phyloP scores from a whole-genome alignment of 768 basidiomycete genomes.

The Boletellus ananas region DNA sequence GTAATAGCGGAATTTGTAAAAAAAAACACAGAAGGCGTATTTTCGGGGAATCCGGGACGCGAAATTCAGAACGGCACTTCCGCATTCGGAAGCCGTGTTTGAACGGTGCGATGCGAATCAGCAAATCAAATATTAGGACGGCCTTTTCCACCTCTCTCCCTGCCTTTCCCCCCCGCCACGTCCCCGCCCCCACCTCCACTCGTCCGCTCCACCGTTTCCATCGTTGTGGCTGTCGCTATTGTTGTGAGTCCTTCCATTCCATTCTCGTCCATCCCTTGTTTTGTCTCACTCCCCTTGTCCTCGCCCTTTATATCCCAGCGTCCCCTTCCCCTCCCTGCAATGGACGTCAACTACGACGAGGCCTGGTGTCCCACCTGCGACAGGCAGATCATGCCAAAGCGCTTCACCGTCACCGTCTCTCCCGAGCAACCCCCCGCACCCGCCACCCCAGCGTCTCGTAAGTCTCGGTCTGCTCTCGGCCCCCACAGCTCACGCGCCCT shows the following conservation, averaged over 20 bases:
- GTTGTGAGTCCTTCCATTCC: constrained; percentile 21
- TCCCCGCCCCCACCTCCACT: background rate
- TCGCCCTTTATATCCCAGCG: constrained; percentile 9
- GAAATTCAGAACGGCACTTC: constrained; percentile 13
- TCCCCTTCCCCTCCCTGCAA: constrained; percentile 16
- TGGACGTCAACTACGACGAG: constrained; percentile 52
- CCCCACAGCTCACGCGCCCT: constrained; percentile 3
- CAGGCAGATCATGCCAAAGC: constrained; percentile 77
- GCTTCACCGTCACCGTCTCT: constrained; percentile 47
- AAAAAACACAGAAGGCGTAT: constrained; percentile 17
- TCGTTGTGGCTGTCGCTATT: background rate
- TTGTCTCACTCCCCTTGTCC: constrained; percentile 19
- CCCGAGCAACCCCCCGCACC: constrained; percentile 20
- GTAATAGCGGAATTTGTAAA: constrained; percentile 33
- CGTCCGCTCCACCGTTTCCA: background rate
- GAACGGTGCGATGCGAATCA: constrained; percentile 33
- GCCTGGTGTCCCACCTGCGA: constrained; percentile 82
- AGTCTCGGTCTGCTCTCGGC: constrained; percentile 11
- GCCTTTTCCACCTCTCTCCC: constrained; percentile 26
- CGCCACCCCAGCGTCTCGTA: constrained; percentile 32
- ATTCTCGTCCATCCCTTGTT: constrained; percentile 1
- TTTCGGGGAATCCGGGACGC: constrained; percentile 29
- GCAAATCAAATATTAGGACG: constrained; percentile 39
- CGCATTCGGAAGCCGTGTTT: constrained; percentile 17
- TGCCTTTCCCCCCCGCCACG: constrained; percentile 21